Evolutionary conservation across 495 filamentous ascomycete species (phyloP).

Genomic region (Haplographium delicatum): DNA sequence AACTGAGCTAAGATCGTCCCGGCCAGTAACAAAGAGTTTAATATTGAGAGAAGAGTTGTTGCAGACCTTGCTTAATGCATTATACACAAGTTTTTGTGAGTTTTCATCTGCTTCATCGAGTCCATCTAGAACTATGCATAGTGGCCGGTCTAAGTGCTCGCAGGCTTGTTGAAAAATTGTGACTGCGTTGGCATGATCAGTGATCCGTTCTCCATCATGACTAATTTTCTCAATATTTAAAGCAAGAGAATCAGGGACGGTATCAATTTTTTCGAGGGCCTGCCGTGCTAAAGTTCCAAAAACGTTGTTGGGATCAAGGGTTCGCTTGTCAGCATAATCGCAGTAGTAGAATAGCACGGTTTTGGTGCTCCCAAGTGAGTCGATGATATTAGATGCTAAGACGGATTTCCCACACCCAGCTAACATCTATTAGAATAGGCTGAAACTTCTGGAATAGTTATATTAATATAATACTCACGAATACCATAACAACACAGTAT

Average conservation of each 20-base stretch:
- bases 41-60: neutral
- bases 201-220: slow-evolving; percentile 3
- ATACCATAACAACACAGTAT: slow-evolving; percentile 29
- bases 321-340: slow-evolving; percentile 17
- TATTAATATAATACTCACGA: too few species aligned
- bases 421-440: neutral
- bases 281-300: slow-evolving; percentile 17
- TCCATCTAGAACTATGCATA: slow-evolving; percentile 9
- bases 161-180: neutral
- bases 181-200: neutral
- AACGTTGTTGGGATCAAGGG: slow-evolving; percentile 21
- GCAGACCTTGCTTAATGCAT: neutral
- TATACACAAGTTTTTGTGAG: neutral
- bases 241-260: slow-evolving; percentile 3
- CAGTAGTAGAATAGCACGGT: slow-evolving; percentile 22
- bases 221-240: neutral
- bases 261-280: slow-evolving; percentile 1
- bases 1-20: slow-evolving; percentile 25
- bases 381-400: slow-evolving; percentile 17
- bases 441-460: too few species aligned
- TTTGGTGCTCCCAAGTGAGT: neutral
- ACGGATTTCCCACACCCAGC: slow-evolving; percentile 30
- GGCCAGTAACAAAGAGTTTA: slow-evolving; percentile 2
- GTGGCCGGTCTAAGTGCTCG: neutral
- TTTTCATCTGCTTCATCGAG: slow-evolving; percentile 4